Conservation (phyloP, 208 protist species). For the Wallacemonas sp. region DNA sequence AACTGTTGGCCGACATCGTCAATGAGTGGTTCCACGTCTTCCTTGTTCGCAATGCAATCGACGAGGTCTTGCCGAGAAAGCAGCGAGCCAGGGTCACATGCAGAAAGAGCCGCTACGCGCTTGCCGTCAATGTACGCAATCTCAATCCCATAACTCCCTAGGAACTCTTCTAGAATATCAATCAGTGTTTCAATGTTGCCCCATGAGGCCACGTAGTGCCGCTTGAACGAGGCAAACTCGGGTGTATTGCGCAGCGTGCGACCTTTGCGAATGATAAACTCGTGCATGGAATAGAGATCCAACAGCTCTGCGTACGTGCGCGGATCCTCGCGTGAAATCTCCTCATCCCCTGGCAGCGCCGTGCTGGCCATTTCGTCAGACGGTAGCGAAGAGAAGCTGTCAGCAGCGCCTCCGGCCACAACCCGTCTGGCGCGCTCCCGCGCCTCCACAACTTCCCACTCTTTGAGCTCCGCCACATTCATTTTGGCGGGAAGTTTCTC, state of each 20-base stretch:
- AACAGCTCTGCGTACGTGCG: conserved; percentile 92
- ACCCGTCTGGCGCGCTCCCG: background rate
- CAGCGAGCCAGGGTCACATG: conserved; percentile 56
- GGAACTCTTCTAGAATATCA: conserved; percentile 71
- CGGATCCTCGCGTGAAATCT: conserved; percentile 44
- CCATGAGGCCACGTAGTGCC: conserved; percentile 78
- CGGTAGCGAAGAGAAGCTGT: background rate
- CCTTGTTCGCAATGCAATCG: conserved; percentile 79
- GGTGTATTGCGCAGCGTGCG: conserved; percentile 85
- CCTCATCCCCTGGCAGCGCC: conserved; percentile 5
- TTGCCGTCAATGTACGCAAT: conserved; percentile 92
- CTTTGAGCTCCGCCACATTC: conserved; percentile 68
- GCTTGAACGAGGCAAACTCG: conserved; percentile 91
- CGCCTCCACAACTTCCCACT: conserved; percentile 68
- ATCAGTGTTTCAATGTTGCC: conserved; percentile 84
- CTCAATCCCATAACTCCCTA: conserved; percentile 78
- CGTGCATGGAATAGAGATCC: conserved; percentile 94
- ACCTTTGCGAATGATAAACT: conserved; percentile 93
- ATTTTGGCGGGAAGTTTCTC: conserved; percentile 68
- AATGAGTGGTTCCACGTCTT: conserved; percentile 70
- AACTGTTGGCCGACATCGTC: conserved; percentile 55
- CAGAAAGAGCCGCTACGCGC: conserved; percentile 71
- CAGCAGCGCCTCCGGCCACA: background rate
- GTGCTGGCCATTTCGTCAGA: background rate
- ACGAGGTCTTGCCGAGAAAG: conserved; percentile 57